Evolutionary conservation across 371 early-diverging fungal genomes (phyloP).

Genomic region (Sporodiniella umbellata): DNA sequence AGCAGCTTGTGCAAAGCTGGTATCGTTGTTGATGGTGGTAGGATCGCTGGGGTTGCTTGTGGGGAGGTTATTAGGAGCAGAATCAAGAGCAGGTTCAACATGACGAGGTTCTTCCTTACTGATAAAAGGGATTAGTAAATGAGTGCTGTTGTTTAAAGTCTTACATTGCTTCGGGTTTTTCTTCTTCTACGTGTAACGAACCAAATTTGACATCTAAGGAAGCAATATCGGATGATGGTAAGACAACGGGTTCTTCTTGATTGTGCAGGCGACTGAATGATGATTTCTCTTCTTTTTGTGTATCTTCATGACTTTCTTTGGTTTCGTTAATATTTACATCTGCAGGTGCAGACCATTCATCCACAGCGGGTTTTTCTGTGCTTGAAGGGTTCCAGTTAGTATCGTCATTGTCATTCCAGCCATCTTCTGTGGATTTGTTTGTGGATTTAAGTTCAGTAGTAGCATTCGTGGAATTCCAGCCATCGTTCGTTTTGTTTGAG

Average conservation of each 20-base stretch:
- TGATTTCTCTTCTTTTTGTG: conserved; percentile 14
- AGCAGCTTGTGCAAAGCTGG: conserved; percentile 1
- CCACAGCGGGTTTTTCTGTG: conserved; percentile 8
- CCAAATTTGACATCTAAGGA: conserved; percentile 77
- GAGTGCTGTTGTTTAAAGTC: neutral
- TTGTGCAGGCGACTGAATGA: conserved; percentile 54
- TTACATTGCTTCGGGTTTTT: conserved; percentile 19
- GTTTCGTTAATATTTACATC: conserved; percentile 2
- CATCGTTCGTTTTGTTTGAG: conserved; percentile 7
- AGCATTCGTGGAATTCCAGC: conserved; percentile 15
- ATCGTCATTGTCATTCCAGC: conserved; percentile 20
- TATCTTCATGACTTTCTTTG: conserved; percentile 5
- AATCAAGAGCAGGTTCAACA: too few species aligned
- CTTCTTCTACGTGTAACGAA: conserved; percentile 59
- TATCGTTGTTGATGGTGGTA: neutral
- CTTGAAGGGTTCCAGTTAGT: conserved; percentile 23
- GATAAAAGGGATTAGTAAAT: neutral
- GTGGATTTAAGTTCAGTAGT: conserved; percentile 8
- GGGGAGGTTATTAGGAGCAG: neutral
- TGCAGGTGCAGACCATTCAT: conserved; percentile 26
- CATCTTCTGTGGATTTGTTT: conserved; percentile 11
- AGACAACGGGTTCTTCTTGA: conserved; percentile 86
- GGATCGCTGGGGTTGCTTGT: neutral
- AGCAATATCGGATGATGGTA: conserved; percentile 71
- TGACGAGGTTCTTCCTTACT: conserved; percentile 11